Evolutionary conservation across 306 rosid species (phyloP).

Genomic region (Pyrus pyrifolia): DNA sequence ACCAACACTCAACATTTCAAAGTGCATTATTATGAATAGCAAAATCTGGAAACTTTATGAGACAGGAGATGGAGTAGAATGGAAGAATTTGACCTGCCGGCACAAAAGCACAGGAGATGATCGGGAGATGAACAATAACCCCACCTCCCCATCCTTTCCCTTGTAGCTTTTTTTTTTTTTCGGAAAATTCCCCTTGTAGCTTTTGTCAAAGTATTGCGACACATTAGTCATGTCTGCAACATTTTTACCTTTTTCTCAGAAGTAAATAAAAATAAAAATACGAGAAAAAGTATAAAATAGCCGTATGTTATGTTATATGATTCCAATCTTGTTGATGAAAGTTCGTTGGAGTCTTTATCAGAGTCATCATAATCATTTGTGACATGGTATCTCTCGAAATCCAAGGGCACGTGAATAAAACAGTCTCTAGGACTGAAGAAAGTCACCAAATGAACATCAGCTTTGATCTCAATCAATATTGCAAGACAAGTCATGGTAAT

Average conservation of each 20-base stretch:
- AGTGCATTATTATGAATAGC: conserved; percentile 3
- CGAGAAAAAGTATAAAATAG: not conserved
- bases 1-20: not conserved
- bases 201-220: conserved; percentile 17
- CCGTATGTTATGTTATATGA: not conserved
- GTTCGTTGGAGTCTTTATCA: conserved; percentile 9
- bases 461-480: conserved; percentile 28
- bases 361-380: conserved; percentile 24
- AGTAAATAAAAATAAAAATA: not conserved
- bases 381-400: conserved; percentile 31
- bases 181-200: not conserved
- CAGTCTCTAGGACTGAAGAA: not conserved
- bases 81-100: conserved; percentile 39
- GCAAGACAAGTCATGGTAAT: conserved; percentile 19
- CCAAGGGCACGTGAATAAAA: conserved; percentile 30
- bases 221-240: not conserved
- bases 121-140: not conserved
- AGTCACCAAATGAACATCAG: conserved; percentile 18
- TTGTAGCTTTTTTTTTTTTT: not conserved
- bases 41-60: conserved; percentile 12
- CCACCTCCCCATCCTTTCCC: not conserved
- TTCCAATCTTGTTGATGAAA: conserved; percentile 23
- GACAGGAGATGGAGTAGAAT: conserved; percentile 32
- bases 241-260: not conserved
- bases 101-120: conserved; percentile 19